Evolutionary conservation across 257 asterid species (phyloP), one percentile per base, ranked within the genome.

Genomic region (Coffea canephora): DNA sequence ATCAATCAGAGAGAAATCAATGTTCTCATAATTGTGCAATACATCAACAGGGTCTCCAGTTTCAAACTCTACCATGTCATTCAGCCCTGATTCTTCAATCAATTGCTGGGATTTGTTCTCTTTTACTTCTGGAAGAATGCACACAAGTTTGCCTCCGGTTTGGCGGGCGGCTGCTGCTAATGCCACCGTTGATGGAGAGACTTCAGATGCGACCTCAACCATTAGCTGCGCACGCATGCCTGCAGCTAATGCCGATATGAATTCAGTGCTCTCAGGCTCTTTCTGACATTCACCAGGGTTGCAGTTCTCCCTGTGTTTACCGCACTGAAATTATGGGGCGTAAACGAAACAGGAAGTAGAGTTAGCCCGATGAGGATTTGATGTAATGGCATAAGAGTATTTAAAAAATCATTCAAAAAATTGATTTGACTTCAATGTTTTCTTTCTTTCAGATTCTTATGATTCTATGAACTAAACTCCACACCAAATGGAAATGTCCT

Each of bases 111-210:
- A 89, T 77, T 79, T 84, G 65, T 82, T 71, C 0, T 80, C 85
- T 55, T 81, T 87, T 0, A 79, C 77, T 43, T 87, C 87, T 0
- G 94, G 94, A 25, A 91, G 82, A 48, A 91, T 90, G 87, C 93
- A 91, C 0, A 90, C 82, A 0, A 90, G 83, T 64, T 87, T 90
- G 13, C 90, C 94, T 74, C 92, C 89, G 0, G 87, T 87, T 70
- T 91, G 93, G 75, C 87, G 85, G 15, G 93, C 93, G 0, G 94
- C 94, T 0, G 88, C 91, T 43, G 95, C 92, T 80, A 90, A 84
- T 77, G 97, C 90, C n/a, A 90, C 80, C 0, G 92, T 90, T 31
- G 90, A 90, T 52, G 87, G 75, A 10, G 92, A 90, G 23, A 85
- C 86, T 49, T 90, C 88, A 0, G 91, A 84, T 3, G 93, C 82